These are phyloP conservation scores for Phytophthora hybrid DNA, from an alignment of 352 stramenopile species.

Conservation along the genomic window DNA sequence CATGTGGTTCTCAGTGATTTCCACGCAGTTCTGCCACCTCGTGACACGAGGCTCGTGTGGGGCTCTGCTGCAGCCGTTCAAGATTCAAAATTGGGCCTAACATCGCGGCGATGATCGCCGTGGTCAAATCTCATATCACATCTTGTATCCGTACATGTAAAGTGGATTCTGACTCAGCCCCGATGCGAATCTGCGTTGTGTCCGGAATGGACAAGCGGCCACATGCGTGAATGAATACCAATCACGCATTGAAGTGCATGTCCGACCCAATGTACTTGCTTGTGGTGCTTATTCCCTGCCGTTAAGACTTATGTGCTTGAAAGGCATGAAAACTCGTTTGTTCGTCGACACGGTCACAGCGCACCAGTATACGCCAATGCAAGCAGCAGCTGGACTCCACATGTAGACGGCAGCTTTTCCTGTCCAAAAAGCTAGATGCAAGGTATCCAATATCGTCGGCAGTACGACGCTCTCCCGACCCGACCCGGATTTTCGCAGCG, in stretches of 20 bases:
- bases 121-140: slow-evolving; percentile 25
- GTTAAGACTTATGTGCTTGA: not conserved
- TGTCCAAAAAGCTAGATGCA: not conserved
- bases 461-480: no score
- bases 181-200: slow-evolving; percentile 12
- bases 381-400: not conserved
- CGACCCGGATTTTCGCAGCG: slow-evolving; percentile 4
- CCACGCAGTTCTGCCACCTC: not conserved
- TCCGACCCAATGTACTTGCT: not conserved
- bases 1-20: slow-evolving; percentile 1
- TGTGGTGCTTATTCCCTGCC: not conserved
- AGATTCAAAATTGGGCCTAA: slow-evolving; percentile 21
- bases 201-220: slow-evolving; percentile 1
- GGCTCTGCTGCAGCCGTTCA: slow-evolving; percentile 17
- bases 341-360: not conserved
- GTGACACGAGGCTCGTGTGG: no score
- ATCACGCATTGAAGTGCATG: not conserved
- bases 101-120: no score
- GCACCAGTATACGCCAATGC: not conserved
- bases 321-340: not conserved
- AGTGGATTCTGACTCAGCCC: slow-evolving; percentile 21
- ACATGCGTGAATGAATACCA: not conserved
- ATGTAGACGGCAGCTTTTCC: not conserved
- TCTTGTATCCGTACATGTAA: not conserved
- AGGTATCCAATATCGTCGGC: not conserved